These are phyloP conservation scores for Puccinia hordei DNA, from an alignment of 1,284 basidiomycete species.

Conservation along the genomic window DNA sequence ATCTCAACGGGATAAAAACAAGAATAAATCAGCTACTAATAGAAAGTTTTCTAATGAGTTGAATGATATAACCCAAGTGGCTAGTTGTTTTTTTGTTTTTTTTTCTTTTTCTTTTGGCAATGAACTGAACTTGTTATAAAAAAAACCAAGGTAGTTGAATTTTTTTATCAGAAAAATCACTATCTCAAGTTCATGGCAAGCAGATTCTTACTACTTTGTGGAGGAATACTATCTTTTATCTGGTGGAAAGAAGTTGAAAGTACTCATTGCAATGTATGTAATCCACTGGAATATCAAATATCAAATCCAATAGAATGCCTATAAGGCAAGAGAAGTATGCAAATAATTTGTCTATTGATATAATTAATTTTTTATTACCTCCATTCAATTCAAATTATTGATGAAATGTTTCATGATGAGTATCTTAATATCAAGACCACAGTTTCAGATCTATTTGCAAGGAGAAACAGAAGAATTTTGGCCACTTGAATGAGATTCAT, in stretches of 20 bases:
- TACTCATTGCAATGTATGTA: slow-evolving; percentile 2
- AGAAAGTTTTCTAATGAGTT: not conserved
- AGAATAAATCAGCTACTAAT: too few species aligned
- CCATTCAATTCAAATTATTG: not conserved
- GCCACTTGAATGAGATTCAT: slow-evolving; percentile 12
- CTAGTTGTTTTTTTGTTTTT: too few species aligned
- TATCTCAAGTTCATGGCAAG: slow-evolving; percentile 5
- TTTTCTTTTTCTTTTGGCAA: too few species aligned
- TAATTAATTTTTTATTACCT: not conserved
- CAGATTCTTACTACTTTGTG: not conserved
- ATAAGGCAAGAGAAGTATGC: slow-evolving; percentile 22
- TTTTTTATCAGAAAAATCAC: not conserved
- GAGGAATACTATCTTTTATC: not conserved
- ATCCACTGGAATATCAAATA: slow-evolving; percentile 30
- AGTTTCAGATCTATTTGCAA: not conserved
- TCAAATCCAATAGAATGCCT: not conserved
- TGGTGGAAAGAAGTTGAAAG: not conserved
- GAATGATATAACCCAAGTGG: not conserved
- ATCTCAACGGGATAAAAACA: too few species aligned
- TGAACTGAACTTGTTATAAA: not conserved
- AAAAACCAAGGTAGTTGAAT: too few species aligned
- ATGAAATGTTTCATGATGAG: too few species aligned
- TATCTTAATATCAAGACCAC: slow-evolving; percentile 5
- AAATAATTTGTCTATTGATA: not conserved
- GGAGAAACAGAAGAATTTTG: not conserved